Conservation (phyloP, 148 eudicot genomes). For the Camellia sinensis region DNA sequence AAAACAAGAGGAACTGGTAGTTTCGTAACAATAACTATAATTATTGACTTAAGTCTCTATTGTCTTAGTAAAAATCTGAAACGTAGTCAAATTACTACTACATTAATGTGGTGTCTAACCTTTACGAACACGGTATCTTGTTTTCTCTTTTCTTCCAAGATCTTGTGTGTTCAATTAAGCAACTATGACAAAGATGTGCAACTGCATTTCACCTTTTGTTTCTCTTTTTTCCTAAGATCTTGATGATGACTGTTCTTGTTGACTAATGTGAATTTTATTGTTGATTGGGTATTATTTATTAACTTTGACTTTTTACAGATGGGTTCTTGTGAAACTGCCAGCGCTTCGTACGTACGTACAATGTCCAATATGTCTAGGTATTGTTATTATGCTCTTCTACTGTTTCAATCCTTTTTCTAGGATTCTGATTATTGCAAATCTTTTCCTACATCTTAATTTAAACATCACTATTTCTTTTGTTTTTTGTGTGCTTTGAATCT, state of each 20-base stretch:
- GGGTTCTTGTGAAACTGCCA: slow-evolving; percentile 32
- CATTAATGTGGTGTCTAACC: not conserved
- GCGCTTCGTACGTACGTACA: slow-evolving; percentile 46
- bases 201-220: not conserved
- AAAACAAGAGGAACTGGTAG: not conserved
- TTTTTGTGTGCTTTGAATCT: not conserved
- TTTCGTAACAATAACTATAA: not conserved
- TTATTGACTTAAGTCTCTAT: not conserved
- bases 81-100: not conserved
- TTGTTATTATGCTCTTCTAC: not conserved
- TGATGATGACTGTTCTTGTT: not conserved
- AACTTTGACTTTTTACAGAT: slow-evolving; percentile 34
- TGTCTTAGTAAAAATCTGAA: not conserved
- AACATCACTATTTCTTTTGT: not conserved
- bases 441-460: not conserved
- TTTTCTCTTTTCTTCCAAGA: slow-evolving; percentile 6
- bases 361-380: slow-evolving; percentile 52
- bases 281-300: not conserved
- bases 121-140: not conserved
- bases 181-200: not conserved
- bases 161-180: not conserved
- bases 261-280: not conserved
- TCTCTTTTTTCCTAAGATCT: not conserved
- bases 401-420: not conserved
- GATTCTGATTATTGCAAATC: not conserved